Conservation (phyloP, 148 eudicot species). For the Rhododendron henanense region DNA sequence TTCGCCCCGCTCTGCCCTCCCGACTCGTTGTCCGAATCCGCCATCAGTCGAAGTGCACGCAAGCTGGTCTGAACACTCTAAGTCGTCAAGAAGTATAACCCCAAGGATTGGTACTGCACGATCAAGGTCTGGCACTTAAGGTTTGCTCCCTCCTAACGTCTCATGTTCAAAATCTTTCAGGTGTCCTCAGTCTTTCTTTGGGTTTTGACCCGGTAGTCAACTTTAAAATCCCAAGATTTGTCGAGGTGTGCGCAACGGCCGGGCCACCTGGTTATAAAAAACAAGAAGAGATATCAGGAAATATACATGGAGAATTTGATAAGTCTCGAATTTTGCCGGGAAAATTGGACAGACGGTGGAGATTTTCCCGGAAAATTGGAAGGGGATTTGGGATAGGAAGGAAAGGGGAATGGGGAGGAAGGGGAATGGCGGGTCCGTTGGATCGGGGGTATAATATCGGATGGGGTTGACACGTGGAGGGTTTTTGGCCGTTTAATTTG, state of each 20-base stretch:
- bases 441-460: conserved; percentile 16
- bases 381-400: background rate
- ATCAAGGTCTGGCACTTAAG: too few relatives aligned
- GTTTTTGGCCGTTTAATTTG: conserved; percentile 20
- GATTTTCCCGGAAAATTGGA: background rate
- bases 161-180: background rate
- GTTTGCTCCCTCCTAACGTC: too few relatives aligned
- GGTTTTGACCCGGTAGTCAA: background rate
- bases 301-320: background rate
- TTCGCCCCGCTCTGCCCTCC: conserved; percentile 25
- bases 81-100: background rate
- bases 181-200: too few relatives aligned
- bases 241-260: background rate
- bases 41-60: conserved; percentile 14
- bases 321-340: background rate
- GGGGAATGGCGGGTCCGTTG: conserved; percentile 11
- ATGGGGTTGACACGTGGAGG: conserved; percentile 27
- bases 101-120: too few relatives aligned
- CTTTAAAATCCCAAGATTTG: background rate
- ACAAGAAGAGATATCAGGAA: background rate
- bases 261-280: background rate
- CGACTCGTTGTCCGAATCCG: conserved; percentile 56
- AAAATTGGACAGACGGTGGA: background rate
- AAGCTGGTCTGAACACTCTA: background rate
- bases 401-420: background rate